These are phyloP conservation scores for Lojkania enalia DNA, from an alignment of 2,329 filamentous ascomycete species.

Conservation along the genomic window DNA sequence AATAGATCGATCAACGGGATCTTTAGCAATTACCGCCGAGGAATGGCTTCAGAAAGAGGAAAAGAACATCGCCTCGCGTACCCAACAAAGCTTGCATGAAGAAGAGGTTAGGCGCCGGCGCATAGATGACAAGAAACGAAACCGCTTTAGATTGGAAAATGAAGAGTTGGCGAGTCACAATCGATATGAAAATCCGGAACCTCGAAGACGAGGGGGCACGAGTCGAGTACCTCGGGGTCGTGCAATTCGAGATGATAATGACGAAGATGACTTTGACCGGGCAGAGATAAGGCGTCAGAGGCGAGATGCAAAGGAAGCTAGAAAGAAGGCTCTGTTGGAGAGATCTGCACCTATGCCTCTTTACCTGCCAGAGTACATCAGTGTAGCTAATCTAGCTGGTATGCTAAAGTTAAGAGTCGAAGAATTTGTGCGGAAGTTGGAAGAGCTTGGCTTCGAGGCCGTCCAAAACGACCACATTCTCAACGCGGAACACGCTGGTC, in stretches of 20 bases:
- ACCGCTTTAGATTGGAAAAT: slow-evolving; percentile 26
- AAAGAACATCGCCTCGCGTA: slow-evolving; percentile 15
- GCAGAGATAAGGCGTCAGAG: slow-evolving; percentile 38
- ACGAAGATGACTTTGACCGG: slow-evolving; percentile 29
- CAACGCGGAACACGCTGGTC: slow-evolving; percentile 84
- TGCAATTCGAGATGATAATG: slow-evolving; percentile 22
- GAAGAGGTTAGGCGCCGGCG: slow-evolving; percentile 24
- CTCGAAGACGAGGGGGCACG: slow-evolving; percentile 22
- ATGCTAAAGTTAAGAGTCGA: slow-evolving; percentile 72
- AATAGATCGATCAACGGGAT: background rate
- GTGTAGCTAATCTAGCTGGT: slow-evolving; percentile 77
- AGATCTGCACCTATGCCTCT: slow-evolving; percentile 55
- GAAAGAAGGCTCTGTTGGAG: slow-evolving; percentile 30
- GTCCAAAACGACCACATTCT: slow-evolving; percentile 81
- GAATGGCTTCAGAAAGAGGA: slow-evolving; percentile 28
- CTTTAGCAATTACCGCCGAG: slow-evolving; percentile 32
- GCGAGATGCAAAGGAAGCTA: slow-evolving; percentile 41
- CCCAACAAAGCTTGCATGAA: slow-evolving; percentile 13
- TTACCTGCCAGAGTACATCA: slow-evolving; percentile 87
- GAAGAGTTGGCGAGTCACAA: slow-evolving; percentile 23
- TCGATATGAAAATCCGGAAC: slow-evolving; percentile 37
- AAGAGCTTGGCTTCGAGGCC: slow-evolving; percentile 87
- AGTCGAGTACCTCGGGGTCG: slow-evolving; percentile 18
- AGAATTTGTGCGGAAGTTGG: slow-evolving; percentile 73
- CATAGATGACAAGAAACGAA: slow-evolving; percentile 2